Conservation (phyloP, 1,284 basidiomycete genomes). For the Malassezia pachydermatis region DNA sequence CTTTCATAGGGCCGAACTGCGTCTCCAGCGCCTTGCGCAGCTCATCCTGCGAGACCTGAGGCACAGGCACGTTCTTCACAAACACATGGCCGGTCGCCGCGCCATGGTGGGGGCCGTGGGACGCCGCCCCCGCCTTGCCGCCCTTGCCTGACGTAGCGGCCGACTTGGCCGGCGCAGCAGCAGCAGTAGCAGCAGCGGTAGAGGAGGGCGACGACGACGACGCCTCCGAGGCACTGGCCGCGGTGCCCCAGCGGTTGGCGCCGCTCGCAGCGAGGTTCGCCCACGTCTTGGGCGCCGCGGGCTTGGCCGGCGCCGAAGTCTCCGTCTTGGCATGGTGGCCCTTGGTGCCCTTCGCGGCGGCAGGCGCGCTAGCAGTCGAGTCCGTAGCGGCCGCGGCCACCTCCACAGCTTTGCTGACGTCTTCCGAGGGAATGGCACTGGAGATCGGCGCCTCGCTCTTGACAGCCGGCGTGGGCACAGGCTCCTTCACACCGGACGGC, state of each 20-base stretch:
- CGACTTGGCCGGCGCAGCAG: conserved; percentile 8
- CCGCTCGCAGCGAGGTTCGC: conserved; percentile 43
- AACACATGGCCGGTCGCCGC: conserved; percentile 30
- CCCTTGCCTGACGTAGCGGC: not conserved
- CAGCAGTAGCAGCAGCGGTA: conserved; percentile 13
- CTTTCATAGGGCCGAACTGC: conserved; percentile 76
- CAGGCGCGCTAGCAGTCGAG: conserved; percentile 42
- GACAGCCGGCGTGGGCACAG: conserved; percentile 25
- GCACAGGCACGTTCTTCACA: conserved; percentile 59
- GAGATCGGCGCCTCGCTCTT: not conserved
- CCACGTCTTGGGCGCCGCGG: conserved; percentile 41
- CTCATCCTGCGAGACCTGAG: conserved; percentile 59
- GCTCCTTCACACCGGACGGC: conserved; percentile 23
- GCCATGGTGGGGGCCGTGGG: not conserved
- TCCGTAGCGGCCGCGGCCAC: conserved; percentile 44
- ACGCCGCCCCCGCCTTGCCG: conserved; percentile 1
- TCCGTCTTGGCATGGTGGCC: conserved; percentile 12
- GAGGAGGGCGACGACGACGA: conserved; percentile 21
- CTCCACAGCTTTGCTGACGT: too few relatives aligned
- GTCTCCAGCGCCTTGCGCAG: conserved; percentile 57
- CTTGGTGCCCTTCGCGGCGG: conserved; percentile 1
- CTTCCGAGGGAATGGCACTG: too few relatives aligned
- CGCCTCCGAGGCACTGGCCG: conserved; percentile 29
- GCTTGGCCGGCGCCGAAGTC: conserved; percentile 7
- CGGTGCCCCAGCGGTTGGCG: conserved; percentile 38